Evolutionary conservation across 2,329 filamentous ascomycete species (phyloP), one percentile per base, ranked within the genome.

Genomic region (Penicillium occitanis): DNA sequence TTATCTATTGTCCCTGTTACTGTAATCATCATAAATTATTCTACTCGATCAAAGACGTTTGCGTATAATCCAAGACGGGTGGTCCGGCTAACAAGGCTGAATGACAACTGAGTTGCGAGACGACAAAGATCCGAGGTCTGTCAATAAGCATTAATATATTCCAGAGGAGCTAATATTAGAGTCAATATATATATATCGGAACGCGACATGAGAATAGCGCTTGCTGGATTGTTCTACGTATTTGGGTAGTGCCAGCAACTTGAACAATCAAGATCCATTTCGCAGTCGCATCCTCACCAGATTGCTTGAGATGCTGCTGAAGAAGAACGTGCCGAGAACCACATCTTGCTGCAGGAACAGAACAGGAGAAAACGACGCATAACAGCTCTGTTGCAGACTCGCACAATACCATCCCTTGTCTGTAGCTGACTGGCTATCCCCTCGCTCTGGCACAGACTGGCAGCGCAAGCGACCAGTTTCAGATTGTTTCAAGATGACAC

Each of bases 401-500:
- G 53, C 11, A 22, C 33, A 35, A 22, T 13, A 13, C 5, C n/a
- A 40, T 57, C 53, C 33, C 53, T 57, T 37, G n/a, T 40, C 33
- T 25, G 53, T 37, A 57, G 30, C 51, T 55, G 51, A 55, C 53
- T 57, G 53, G 53, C 53, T 40, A 1, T 5, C 14, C 50, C 50
- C 25, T 53, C 17, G 25, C 50, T 33, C 22, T 30, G 25, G 28
- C 28, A 30, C 28, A 30, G 28, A 30, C 28, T 30, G 28, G 28
- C 28, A 53, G 50, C 50, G 50, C 28, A 13, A 60, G 37, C 14
- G 57, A 60, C 19, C 17, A 60, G 57, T 60, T 60, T 60, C 57
- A 60, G 57, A 60, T 44, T 60, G 57, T 60, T 60, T 60, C 57
- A 60, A 10, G 37, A 46, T 60, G 57, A 28, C 40, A 37, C 53